Conservation (phyloP, 169 alveolate genomes). For the Babesia divergens region DNA sequence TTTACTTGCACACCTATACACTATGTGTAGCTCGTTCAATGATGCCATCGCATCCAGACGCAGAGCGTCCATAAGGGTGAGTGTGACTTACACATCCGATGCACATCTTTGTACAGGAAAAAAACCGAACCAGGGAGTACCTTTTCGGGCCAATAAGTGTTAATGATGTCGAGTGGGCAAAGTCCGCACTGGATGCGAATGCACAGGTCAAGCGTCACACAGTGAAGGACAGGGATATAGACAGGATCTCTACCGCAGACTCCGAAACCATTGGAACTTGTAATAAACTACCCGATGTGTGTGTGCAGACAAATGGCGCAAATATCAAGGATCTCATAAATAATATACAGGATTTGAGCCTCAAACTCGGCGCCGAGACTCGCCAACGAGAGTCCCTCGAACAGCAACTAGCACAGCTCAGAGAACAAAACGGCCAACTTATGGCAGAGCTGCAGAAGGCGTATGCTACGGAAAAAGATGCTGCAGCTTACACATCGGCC, state of each 20-base stretch:
- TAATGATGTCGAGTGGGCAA: conserved; percentile 60
- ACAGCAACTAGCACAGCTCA: conserved; percentile 17
- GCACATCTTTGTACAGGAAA: background rate
- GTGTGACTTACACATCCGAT: conserved; percentile 19
- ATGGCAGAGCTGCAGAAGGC: conserved; percentile 3
- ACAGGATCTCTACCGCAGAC: conserved; percentile 31
- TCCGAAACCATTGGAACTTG: conserved; percentile 2
- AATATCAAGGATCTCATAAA: conserved; percentile 10
- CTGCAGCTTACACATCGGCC: conserved; percentile 31
- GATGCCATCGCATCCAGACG: conserved; percentile 27
- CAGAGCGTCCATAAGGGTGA: conserved; percentile 9
- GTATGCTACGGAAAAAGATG: conserved; percentile 16
- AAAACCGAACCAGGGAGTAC: conserved; percentile 31
- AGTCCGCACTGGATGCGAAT: conserved; percentile 41
- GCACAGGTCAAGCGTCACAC: conserved; percentile 51
- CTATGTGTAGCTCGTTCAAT: conserved; percentile 10
- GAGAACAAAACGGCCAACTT: conserved; percentile 27
- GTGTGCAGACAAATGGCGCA: conserved; percentile 16
- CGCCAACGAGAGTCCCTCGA: conserved; percentile 48
- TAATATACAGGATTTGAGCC: conserved; percentile 33
- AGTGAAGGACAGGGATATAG: conserved; percentile 11
- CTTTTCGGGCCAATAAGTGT: conserved; percentile 56
- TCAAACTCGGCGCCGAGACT: conserved; percentile 35
- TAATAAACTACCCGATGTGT: background rate
- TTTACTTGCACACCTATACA: background rate